Evolutionary conservation across 768 basidiomycete species (phyloP).

Genomic region (Crepidotus variabilis): DNA sequence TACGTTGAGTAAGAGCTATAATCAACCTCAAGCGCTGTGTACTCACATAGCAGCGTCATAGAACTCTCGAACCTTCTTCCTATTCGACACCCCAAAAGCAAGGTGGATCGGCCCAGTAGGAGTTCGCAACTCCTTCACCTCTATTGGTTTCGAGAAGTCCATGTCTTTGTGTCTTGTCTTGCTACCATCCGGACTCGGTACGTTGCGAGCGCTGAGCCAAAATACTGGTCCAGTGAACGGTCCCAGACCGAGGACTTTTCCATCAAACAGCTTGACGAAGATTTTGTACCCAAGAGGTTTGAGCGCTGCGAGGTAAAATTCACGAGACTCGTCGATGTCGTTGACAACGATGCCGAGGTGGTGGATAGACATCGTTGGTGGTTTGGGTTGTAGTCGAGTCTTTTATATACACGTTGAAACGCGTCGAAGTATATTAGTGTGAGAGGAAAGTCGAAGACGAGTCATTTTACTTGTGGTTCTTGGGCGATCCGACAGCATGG

Average conservation of each 20-base stretch:
- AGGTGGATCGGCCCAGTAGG: slow-evolving; percentile 17
- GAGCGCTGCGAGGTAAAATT: too few relatives aligned
- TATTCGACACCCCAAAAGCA: slow-evolving; percentile 19
- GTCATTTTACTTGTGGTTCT: too few relatives aligned
- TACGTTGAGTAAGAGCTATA: background rate
- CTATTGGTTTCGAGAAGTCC: background rate
- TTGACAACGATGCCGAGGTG: too few relatives aligned
- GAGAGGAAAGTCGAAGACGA: too few relatives aligned
- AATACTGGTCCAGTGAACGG: slow-evolving; percentile 16
- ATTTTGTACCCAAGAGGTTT: slow-evolving; percentile 13
- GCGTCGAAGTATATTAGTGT: too few relatives aligned
- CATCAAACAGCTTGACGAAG: slow-evolving; percentile 13
- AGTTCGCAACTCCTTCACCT: background rate
- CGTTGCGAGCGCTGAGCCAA: slow-evolving; percentile 13
- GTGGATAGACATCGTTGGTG: too few relatives aligned
- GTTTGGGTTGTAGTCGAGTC: too few relatives aligned
- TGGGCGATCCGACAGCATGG: too few relatives aligned
- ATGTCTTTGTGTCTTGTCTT: background rate
- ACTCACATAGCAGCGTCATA: slow-evolving; percentile 23
- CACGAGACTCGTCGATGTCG: too few relatives aligned
- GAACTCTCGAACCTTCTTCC: slow-evolving; percentile 20
- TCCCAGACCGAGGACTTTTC: slow-evolving; percentile 17
- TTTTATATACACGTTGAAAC: too few relatives aligned
- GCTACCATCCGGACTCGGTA: slow-evolving; percentile 3
- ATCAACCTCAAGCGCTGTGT: background rate